Evolutionary conservation across 2,329 filamentous ascomycete species (phyloP).

Genomic region (Anthostomella pinea): DNA sequence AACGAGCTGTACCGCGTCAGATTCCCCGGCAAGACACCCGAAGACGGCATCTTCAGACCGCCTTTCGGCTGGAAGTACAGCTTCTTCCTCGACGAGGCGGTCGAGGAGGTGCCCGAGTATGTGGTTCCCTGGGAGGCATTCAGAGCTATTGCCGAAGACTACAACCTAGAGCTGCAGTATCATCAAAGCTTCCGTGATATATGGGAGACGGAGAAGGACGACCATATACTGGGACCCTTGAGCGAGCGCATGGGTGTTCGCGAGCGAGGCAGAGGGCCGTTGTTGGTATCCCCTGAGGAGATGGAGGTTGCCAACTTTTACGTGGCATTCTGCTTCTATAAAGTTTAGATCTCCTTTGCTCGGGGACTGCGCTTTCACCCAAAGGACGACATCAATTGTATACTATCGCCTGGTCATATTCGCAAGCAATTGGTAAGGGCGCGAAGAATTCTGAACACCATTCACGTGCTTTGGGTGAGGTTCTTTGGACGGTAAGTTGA

Average conservation of each 20-base stretch:
- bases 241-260: constrained; percentile 96
- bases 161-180: constrained; percentile 93
- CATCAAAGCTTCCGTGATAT: constrained; percentile 88
- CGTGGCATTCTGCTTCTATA: constrained; percentile 94
- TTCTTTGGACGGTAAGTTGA: no score
- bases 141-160: constrained; percentile 91
- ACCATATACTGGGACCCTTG: constrained; percentile 73
- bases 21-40: constrained; percentile 78
- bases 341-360: constrained; percentile 61
- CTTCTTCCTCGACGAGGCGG: constrained; percentile 93
- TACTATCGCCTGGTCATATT: no score
- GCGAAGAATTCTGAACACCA: no score
- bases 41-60: constrained; percentile 87
- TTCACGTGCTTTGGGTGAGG: no score
- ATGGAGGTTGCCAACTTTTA: constrained; percentile 93
- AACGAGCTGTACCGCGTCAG: constrained; percentile 90
- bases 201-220: constrained; percentile 88
- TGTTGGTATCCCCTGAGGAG: constrained; percentile 79
- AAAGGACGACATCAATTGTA: no score
- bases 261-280: constrained; percentile 60
- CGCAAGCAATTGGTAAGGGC: no score
- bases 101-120: constrained; percentile 94
- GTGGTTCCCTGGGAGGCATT: constrained; percentile 98
- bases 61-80: constrained; percentile 98
- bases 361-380: no score